Conservation (phyloP, 805 yeast genomes). For the Kazachstania psychrophila region DNA sequence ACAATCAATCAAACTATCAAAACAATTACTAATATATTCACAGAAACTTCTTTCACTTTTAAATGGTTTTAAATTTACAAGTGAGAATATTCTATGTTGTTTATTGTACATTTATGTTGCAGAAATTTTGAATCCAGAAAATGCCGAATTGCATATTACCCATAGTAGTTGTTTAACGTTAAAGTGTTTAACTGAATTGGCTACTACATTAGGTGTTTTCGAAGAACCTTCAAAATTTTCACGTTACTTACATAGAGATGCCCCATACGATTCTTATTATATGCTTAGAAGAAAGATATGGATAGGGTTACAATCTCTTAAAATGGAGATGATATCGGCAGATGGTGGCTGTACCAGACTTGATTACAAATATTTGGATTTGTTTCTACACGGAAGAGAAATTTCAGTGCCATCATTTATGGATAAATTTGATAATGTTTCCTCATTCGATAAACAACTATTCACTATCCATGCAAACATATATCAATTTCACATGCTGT, state of each 20-base stretch:
- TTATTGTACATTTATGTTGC: slow-evolving; percentile 6
- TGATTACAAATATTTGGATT: slow-evolving; percentile 3
- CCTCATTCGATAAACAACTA: slow-evolving; percentile 2
- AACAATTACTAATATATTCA: slow-evolving; percentile 1
- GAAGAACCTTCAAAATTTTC: slow-evolving; percentile 8
- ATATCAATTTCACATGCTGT: slow-evolving; percentile 6
- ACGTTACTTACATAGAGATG: slow-evolving; percentile 3
- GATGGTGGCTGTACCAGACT: slow-evolving; percentile 7
- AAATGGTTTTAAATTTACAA: slow-evolving; percentile 9
- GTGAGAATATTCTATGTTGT: slow-evolving; percentile 9
- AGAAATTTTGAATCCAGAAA: slow-evolving; percentile 7
- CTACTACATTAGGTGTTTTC: slow-evolving; percentile 7
- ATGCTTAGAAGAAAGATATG: slow-evolving; percentile 8
- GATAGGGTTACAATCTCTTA: slow-evolving; percentile 8
- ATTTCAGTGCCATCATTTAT: slow-evolving; percentile 1
- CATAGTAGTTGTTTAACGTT: slow-evolving; percentile 6
- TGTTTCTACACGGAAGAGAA: slow-evolving; percentile 2
- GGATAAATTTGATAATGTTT: background rate
- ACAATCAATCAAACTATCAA: background rate
- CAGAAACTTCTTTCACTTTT: slow-evolving; percentile 7
- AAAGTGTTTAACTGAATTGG: slow-evolving; percentile 5
- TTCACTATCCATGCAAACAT: slow-evolving; percentile 3
- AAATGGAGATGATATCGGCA: slow-evolving; percentile 3
- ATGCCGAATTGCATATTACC: slow-evolving; percentile 5
- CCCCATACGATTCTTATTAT: background rate